Conservation (phyloP, 2,329 filamentous ascomycete species). For the Kalmusia sp. region DNA sequence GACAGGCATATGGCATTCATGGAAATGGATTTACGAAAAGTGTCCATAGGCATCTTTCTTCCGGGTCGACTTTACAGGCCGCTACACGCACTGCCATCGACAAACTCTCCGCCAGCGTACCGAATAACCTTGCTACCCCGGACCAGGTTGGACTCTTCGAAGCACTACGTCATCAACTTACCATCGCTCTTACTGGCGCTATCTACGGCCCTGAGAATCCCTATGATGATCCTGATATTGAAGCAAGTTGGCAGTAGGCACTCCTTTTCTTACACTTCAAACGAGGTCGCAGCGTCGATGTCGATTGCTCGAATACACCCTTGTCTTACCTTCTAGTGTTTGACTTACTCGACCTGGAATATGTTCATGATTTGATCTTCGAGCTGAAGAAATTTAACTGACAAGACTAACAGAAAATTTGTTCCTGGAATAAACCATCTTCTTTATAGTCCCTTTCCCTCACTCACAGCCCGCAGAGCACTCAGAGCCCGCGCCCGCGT, state of each 20-base stretch:
- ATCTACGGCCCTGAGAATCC: slow-evolving; percentile 54
- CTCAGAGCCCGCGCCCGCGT: slow-evolving; percentile 45
- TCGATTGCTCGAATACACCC: too few relatives aligned
- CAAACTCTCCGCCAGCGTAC: slow-evolving; percentile 34
- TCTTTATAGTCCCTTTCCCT: slow-evolving; percentile 26
- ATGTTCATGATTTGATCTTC: too few relatives aligned
- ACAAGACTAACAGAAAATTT: slow-evolving; percentile 29
- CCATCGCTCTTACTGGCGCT: slow-evolving; percentile 47
- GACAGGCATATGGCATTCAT: slow-evolving; percentile 33
- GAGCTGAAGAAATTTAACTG: background rate
- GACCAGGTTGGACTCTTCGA: slow-evolving; percentile 18
- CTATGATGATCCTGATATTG: slow-evolving; percentile 44
- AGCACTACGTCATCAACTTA: slow-evolving; percentile 42
- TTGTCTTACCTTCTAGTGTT: too few relatives aligned
- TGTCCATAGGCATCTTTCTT: slow-evolving; percentile 43
- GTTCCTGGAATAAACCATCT: slow-evolving; percentile 33
- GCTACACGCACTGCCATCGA: slow-evolving; percentile 47
- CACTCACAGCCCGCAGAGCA: slow-evolving; percentile 41
- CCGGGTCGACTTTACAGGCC: slow-evolving; percentile 39
- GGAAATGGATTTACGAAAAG: slow-evolving; percentile 49
- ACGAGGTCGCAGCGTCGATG: too few relatives aligned
- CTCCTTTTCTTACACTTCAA: too few relatives aligned
- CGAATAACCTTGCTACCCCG: slow-evolving; percentile 14
- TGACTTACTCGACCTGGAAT: too few relatives aligned
- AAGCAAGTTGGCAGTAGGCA: slow-evolving; percentile 46